These are phyloP conservation scores for Vickermania ingenoplastis DNA, from an alignment of 208 protist species.

Conservation along the genomic window DNA sequence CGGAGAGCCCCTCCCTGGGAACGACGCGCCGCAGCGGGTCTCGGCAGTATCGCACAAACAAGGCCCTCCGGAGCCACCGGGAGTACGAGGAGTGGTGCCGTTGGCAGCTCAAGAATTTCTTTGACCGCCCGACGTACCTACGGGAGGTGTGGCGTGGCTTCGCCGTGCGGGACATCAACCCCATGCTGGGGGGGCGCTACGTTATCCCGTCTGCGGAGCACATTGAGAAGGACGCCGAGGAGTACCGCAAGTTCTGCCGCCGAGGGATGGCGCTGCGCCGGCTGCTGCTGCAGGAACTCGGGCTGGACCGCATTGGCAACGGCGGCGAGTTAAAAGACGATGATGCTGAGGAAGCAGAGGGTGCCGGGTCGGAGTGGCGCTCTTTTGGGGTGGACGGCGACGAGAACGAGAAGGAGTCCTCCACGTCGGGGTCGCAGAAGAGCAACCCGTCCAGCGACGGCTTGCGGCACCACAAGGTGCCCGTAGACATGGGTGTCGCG, in stretches of 20 bases:
- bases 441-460: neutral
- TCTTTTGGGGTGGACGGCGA: neutral
- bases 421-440: neutral
- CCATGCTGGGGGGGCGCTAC: neutral
- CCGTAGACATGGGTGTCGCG: neutral
- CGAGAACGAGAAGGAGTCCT: neutral
- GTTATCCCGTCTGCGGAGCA: slow-evolving; percentile 10
- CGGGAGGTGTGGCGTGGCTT: slow-evolving; percentile 17
- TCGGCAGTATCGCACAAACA: neutral
- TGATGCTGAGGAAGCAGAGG: no score
- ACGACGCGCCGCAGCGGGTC: neutral
- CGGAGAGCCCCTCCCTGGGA: neutral
- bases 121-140: slow-evolving; percentile 25
- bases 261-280: slow-evolving; percentile 7
- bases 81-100: slow-evolving; percentile 22
- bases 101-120: slow-evolving; percentile 32
- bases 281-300: slow-evolving; percentile 10
- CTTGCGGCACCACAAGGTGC: neutral
- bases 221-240: slow-evolving; percentile 6
- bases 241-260: slow-evolving; percentile 1
- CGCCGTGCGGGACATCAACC: neutral
- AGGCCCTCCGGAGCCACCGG: slow-evolving; percentile 15
- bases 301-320: neutral
- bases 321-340: neutral
- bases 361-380: no score